Base-by-base conservation (phyloP, 352 stramenopile genomes). In the Phytophthora kernoviae region DNA sequence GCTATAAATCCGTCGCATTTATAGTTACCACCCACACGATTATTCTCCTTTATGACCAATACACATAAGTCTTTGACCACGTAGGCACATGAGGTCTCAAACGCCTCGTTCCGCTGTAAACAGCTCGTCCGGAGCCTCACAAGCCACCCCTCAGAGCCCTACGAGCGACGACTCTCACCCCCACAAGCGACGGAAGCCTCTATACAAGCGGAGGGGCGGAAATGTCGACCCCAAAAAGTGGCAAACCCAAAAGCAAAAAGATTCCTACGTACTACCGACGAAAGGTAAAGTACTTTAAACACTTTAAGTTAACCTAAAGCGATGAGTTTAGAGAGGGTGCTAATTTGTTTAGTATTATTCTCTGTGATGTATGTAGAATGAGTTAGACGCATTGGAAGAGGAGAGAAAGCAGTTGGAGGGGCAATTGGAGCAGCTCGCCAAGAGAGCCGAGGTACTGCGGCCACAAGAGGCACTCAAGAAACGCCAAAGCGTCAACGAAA, bases 191-290 rank as follows among this genome's bases (percentile, higher is more conserved):
- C 58, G 24, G 20, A 60, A 43, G 15, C 37, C 37, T 39, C 10
- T 39, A n/a, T n/a, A 5, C 37, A 18, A 43, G 37, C n/a, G 57
- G 36, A 30, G 21, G 20, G 11, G 10, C 15, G 8, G 15, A 40
- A 54, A 21, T 21, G 18, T 30, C 37, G 44, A 57, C 37, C 45
- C 39, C n/a, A 58, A 55, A 21, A 53, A 59, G n/a, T 54, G 42
- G 5, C 27, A 60, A 54, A 27, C 43, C 39, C 34, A 69, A 58
- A 44, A 45, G 55, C 54, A 70, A 70, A 33, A 70, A 70, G 21
- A 40, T 73, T 17, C 65, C 58, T 36, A 73, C 59, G 0, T 73
- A 73, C 26, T 73, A 67, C 37, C 59, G 59, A 0, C 58, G 65
- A 11, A 73, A 73, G 65, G 57, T 62, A 30, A 34, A 1, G 41